These are phyloP conservation scores for Aspergillus intermedius DNA, from an alignment of 2,329 filamentous ascomycete genomes.

Conservation along the genomic window DNA sequence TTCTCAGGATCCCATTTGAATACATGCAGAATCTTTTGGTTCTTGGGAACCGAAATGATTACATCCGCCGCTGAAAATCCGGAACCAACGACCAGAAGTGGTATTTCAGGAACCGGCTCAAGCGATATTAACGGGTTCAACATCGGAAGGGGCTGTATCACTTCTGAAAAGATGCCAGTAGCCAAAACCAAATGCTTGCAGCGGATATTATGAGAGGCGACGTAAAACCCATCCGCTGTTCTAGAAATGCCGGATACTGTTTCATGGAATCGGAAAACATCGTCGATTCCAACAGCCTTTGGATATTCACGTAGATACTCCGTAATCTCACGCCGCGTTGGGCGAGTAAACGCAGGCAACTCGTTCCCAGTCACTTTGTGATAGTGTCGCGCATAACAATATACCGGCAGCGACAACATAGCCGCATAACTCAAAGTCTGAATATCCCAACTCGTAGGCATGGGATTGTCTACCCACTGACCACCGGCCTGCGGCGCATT, in stretches of 20 bases:
- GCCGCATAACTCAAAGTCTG: constrained; percentile 57
- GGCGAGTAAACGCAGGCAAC: constrained; percentile 49
- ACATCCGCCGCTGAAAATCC: constrained; percentile 58
- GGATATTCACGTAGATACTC: constrained; percentile 52
- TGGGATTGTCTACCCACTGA: constrained; percentile 53
- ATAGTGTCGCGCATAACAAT: constrained; percentile 51
- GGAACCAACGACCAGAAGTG: constrained; percentile 53
- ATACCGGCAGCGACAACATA: constrained; percentile 55
- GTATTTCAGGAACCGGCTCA: constrained; percentile 21
- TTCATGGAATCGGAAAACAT: constrained; percentile 40
- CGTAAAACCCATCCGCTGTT: constrained; percentile 42
- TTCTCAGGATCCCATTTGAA: constrained; percentile 55
- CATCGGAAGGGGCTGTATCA: constrained; percentile 46
- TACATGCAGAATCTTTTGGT: constrained; percentile 52
- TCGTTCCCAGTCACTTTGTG: constrained; percentile 33
- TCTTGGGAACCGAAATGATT: constrained; percentile 48
- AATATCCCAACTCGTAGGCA: constrained; percentile 49
- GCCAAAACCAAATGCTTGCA: constrained; percentile 54
- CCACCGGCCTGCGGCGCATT: constrained; percentile 47
- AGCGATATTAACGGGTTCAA: constrained; percentile 41
- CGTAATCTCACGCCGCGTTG: constrained; percentile 49
- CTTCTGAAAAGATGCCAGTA: constrained; percentile 53
- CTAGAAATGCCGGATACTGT: constrained; percentile 41
- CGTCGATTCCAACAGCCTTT: constrained; percentile 45
- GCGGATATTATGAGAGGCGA: constrained; percentile 46